Base-by-base conservation (phyloP, 805 yeast species). In the Kodamaea laetipori region DNA sequence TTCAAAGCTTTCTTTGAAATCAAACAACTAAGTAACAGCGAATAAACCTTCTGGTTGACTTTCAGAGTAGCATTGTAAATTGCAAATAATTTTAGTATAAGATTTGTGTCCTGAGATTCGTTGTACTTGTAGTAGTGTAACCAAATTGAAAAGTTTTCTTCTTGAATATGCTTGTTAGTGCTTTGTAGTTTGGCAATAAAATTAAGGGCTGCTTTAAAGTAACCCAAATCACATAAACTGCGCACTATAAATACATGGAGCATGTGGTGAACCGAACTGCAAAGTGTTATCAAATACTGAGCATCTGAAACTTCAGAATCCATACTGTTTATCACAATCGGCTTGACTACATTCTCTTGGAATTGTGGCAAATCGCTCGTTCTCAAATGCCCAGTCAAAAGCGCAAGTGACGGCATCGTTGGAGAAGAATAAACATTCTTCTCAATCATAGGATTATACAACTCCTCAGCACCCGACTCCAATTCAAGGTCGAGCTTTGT, bases 361-460 rank as follows among this genome's bases (percentile, higher is more conserved):
- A 69, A 70, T 5, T 45, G 28, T 0, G 75, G 74, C 16, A 70
- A 50, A 46, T 70, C 75, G 7, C 47, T 51, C 2, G 55, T 46
- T 4, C 42, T 39, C 6, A 70, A 27, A 0, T 49, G 44, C 1
- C 71, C 73, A 19, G 55, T 55, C 7, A 70, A 44, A 5, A 63
- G 44, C 2, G 73, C 66, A 28, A 51, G 48, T 18, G 51, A 46
- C 1, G 45, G 39, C 10, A 39, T 48, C 9, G 52, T 49, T 2
- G 60, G 55, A 1, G 58, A 39, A 2, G 60, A 43, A 45, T 62
- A 63, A 6, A 58, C 54, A 41, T 66, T 66, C 43, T 60, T 50
- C 24, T 56, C 63, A 27, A 54, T 48, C 5, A 50, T 47, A 0
- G 70, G 72, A 13, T 52, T 51, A 37, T 47, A 66, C 18, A 31